Conservation (phyloP, 2,329 filamentous ascomycete species). For the Apiospora saccharicola region DNA sequence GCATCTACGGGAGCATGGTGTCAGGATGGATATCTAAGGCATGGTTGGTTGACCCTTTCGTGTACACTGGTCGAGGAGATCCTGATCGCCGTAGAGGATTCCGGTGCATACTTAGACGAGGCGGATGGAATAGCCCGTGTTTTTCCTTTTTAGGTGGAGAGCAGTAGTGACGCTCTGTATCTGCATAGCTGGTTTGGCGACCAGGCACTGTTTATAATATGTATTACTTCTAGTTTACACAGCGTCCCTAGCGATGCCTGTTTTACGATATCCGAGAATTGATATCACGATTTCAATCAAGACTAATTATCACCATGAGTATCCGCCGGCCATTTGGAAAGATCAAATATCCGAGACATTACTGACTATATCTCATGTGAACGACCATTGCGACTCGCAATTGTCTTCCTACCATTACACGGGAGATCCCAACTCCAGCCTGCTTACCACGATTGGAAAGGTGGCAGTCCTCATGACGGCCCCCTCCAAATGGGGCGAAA, state of each 20-base stretch:
- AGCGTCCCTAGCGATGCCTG: not conserved
- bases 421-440: not conserved
- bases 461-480: not conserved
- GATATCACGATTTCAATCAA: not conserved
- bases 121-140: not conserved
- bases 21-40: not conserved
- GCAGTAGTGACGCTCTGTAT: not conserved
- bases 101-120: not conserved
- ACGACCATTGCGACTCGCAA: not conserved
- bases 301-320: not conserved
- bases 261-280: not conserved
- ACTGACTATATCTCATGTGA: not conserved
- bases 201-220: conserved; percentile 13
- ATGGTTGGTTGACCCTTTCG: not conserved
- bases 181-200: not conserved
- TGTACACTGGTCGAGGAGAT: not conserved
- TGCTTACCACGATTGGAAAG: not conserved
- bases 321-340: too few relatives aligned
- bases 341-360: not conserved
- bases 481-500: not conserved
- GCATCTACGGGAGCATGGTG: conserved; percentile 15
- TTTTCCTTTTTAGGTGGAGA: not conserved
- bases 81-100: not conserved
- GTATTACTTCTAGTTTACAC: not conserved
- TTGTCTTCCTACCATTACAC: not conserved